Percentiles rank a stretch among this genome's conserved stretches.
These are phyloP conservation scores for Clonostachys byssicola DNA, from an alignment of 2,329 filamentous ascomycete genomes.

Conservation along the genomic window DNA sequence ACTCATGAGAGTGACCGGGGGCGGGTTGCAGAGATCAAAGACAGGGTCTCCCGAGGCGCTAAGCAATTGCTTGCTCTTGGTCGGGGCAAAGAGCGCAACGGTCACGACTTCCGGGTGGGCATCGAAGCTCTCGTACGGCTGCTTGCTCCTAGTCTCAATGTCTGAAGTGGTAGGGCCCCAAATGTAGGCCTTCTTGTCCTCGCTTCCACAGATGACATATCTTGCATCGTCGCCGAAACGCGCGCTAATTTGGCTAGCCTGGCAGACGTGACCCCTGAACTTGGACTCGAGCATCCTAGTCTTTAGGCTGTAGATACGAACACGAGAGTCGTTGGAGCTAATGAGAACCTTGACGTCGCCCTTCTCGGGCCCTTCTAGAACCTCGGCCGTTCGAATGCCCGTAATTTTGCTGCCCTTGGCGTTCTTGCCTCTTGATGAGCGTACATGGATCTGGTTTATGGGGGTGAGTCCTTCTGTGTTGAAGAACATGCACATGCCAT, in stretches of 20 bases:
- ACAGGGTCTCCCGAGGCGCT: slow-evolving; percentile 83
- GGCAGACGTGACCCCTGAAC: slow-evolving; percentile 87
- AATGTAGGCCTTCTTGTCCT: slow-evolving; percentile 85
- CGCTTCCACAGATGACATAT: slow-evolving; percentile 89
- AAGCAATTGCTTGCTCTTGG: slow-evolving; percentile 71
- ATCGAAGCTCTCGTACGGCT: slow-evolving; percentile 84
- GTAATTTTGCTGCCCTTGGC: slow-evolving; percentile 97
- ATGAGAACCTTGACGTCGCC: slow-evolving; percentile 80
- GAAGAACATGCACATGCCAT: slow-evolving; percentile 83
- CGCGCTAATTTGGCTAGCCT: slow-evolving; percentile 84
- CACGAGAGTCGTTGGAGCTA: slow-evolving; percentile 90
- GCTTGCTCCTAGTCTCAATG: slow-evolving; percentile 69
- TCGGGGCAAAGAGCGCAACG: slow-evolving; percentile 80
- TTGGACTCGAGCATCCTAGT: slow-evolving; percentile 86
- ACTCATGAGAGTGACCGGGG: slow-evolving; percentile 77
- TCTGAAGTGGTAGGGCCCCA: slow-evolving; percentile 61
- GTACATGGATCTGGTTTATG: slow-evolving; percentile 85
- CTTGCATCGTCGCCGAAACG: slow-evolving; percentile 81
- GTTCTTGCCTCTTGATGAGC: slow-evolving; percentile 87
- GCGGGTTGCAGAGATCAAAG: slow-evolving; percentile 96
- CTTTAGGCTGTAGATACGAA: slow-evolving; percentile 83
- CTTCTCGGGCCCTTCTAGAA: slow-evolving; percentile 30
- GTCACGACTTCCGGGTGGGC: slow-evolving; percentile 88
- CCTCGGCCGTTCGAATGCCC: slow-evolving; percentile 73
- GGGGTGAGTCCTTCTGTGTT: slow-evolving; percentile 87